phyloP scores from a whole-genome alignment of 768 basidiomycete genomes.

The Leccinum truebloodii region DNA sequence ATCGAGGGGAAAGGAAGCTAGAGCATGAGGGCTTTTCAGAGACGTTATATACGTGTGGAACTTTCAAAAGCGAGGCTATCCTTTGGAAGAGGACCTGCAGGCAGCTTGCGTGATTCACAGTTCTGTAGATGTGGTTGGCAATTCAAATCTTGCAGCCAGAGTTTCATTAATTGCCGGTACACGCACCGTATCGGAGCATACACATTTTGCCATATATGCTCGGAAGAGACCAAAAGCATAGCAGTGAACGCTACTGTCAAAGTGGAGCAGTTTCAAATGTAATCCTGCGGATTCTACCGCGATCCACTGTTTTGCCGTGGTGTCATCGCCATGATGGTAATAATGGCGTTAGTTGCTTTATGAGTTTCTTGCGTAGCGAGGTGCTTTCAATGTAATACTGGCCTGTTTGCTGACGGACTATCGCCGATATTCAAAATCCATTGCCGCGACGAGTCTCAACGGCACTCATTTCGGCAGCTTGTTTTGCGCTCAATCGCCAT shows the following conservation, averaged over 20 bases:
- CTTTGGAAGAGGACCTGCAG: neutral
- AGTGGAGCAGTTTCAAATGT: neutral
- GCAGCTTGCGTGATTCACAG: too few species aligned
- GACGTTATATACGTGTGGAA: neutral
- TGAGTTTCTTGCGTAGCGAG: neutral
- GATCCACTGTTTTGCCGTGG: neutral
- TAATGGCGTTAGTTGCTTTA: neutral
- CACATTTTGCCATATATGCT: neutral
- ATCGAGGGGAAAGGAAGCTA: neutral
- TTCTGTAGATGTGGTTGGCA: neutral
- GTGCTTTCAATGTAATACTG: neutral
- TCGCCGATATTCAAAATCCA: neutral
- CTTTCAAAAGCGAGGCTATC: neutral
- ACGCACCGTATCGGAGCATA: neutral
- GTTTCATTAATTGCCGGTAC: neutral
- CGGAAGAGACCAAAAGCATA: neutral
- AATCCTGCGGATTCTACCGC: neutral
- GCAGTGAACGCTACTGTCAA: neutral
- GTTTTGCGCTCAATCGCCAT: neutral
- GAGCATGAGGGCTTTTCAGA: neutral
- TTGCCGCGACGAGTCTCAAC: neutral
- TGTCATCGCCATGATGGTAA: neutral
- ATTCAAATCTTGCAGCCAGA: neutral
- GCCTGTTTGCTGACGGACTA: neutral
- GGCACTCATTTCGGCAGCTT: neutral